phyloP scores from a whole-genome alignment of 2,329 filamentous ascomycete genomes.

The Harringtonia aguacate region DNA sequence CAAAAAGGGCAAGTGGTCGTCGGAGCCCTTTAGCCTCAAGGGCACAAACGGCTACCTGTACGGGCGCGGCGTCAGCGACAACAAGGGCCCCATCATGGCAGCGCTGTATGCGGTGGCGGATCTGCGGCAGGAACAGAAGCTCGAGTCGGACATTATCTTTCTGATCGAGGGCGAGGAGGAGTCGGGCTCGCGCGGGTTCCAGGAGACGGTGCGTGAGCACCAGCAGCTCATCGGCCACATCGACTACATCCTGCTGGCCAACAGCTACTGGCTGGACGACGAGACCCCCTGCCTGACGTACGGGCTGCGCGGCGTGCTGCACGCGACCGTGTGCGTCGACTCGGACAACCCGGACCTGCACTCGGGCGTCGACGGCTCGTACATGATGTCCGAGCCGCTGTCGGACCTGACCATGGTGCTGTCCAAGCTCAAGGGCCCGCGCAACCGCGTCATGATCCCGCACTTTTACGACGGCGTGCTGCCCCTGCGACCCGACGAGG shows the following conservation, averaged over 20 bases:
- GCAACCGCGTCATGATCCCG: conserved; percentile 75
- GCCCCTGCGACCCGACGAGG: conserved; percentile 63
- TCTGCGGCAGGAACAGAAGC: conserved; percentile 67
- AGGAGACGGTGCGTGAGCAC: conserved; percentile 67
- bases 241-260: conserved; percentile 90
- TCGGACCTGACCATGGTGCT: conserved; percentile 83
- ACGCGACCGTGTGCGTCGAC: conserved; percentile 81
- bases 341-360: conserved; percentile 83
- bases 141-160: conserved; percentile 85
- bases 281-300: conserved; percentile 93
- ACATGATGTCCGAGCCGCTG: conserved; percentile 79
- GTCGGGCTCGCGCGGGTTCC: conserved; percentile 83
- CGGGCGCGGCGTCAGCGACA: conserved; percentile 91
- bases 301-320: conserved; percentile 83
- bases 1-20: conserved; percentile 71
- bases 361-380: conserved; percentile 92
- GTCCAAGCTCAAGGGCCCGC: conserved; percentile 67
- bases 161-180: conserved; percentile 96
- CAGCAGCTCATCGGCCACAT: conserved; percentile 80
- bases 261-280: conserved; percentile 98
- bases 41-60: conserved; percentile 90
- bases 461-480: conserved; percentile 82
- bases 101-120: conserved; percentile 91
- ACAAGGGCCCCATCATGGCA: conserved; percentile 92
- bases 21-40: conserved; percentile 80